A percentile compares a stretch with the other conserved stretches of the same genome.
Conservation (phyloP, 371 early-diverging fungal genomes). For the Zopfochytrium polystomum region DNA sequence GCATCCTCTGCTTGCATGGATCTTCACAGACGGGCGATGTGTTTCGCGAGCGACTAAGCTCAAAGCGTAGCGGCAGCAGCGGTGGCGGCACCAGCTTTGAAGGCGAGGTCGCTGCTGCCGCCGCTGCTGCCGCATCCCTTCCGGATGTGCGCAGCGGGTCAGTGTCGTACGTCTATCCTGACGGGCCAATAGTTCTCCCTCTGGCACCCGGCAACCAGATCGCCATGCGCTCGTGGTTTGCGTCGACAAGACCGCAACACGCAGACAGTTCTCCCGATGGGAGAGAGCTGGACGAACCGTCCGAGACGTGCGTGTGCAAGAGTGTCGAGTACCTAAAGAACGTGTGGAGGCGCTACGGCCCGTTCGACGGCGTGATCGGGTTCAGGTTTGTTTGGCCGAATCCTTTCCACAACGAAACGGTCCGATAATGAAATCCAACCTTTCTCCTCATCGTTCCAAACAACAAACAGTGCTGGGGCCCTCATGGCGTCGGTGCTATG, state of each 20-base stretch:
- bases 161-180: slow-evolving; percentile 11
- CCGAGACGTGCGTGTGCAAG: slow-evolving; percentile 5
- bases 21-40: slow-evolving; percentile 12
- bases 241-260: not conserved
- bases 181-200: slow-evolving; percentile 14
- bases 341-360: slow-evolving; percentile 19
- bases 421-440: not conserved
- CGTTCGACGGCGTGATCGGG: slow-evolving; percentile 26
- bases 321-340: not conserved
- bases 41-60: slow-evolving; percentile 13
- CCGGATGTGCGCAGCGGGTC: too few relatives aligned
- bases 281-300: not conserved
- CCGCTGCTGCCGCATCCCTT: too few relatives aligned
- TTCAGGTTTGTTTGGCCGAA: slow-evolving; percentile 17
- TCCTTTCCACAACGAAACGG: not conserved
- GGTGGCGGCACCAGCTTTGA: too few relatives aligned
- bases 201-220: slow-evolving; percentile 9
- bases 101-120: too few relatives aligned
- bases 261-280: not conserved
- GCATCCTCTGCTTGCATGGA: slow-evolving; percentile 22
- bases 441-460: too few relatives aligned
- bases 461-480: too few relatives aligned
- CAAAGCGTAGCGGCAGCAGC: not conserved
- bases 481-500: slow-evolving; percentile 5
- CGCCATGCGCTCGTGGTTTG: slow-evolving; percentile 20